Evolutionary conservation across 2,329 filamentous ascomycete species (phyloP).

Genomic region (Verticillium alfalfae): DNA sequence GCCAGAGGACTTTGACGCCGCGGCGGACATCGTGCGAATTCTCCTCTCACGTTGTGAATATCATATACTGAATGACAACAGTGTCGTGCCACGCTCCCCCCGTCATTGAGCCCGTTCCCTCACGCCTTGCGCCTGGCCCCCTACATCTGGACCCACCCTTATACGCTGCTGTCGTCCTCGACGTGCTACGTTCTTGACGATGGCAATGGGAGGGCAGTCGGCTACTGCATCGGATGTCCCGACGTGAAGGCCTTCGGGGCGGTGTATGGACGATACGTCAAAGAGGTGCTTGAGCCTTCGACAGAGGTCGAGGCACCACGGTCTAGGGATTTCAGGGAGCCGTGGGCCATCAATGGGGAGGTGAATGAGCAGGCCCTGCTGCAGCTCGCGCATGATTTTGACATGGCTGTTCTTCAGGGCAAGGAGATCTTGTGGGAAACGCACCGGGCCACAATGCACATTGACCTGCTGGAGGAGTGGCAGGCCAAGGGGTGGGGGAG

Average conservation of each 20-base stretch:
- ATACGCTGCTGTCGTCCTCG: slow-evolving; percentile 36
- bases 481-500: slow-evolving; percentile 39
- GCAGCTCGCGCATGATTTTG: slow-evolving; percentile 32
- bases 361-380: slow-evolving; percentile 28
- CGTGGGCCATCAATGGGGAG: neutral
- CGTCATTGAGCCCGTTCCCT: slow-evolving; percentile 28
- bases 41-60: neutral
- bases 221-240: slow-evolving; percentile 43
- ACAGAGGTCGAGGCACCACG: slow-evolving; percentile 13
- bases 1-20: slow-evolving; percentile 31
- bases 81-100: slow-evolving; percentile 43
- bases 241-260: slow-evolving; percentile 32
- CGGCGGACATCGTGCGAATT: slow-evolving; percentile 31
- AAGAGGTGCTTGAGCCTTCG: slow-evolving; percentile 23
- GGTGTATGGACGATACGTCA: slow-evolving; percentile 30
- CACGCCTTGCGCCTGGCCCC: slow-evolving; percentile 30
- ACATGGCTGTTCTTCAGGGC: slow-evolving; percentile 16
- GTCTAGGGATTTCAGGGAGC: neutral
- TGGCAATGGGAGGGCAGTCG: slow-evolving; percentile 34
- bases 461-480: slow-evolving; percentile 36
- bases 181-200: slow-evolving; percentile 45
- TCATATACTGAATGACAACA: slow-evolving; percentile 13
- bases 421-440: slow-evolving; percentile 24
- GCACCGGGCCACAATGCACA: slow-evolving; percentile 42
- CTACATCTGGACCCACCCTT: slow-evolving; percentile 47